Base-by-base conservation (phyloP, 1,139 yeast genomes). In the Hyphopichia burtonii region DNA sequence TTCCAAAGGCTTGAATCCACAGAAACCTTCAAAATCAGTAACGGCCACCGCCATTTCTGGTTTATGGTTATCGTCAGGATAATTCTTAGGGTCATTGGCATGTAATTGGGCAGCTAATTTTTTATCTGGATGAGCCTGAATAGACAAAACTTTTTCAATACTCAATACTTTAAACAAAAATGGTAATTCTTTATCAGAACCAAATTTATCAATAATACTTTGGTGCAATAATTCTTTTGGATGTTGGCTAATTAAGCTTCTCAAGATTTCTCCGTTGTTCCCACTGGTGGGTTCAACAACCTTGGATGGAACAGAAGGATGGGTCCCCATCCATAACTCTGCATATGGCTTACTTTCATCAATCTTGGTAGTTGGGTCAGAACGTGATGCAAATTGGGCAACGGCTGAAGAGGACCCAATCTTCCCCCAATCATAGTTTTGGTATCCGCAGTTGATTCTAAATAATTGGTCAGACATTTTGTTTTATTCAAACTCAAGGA, bases 41-140 rank as follows among this genome's bases (percentile, higher is more conserved):
- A 93, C 82, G 10, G 99, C 99, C 61, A 93, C 82, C 41, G 99
- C 98, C 98, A 93, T 94, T 66, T 93, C 99, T 18, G 99, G 99
- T 73, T 93, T 93, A 69, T 93, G 99, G 72, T 93, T 93, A 61
- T 83, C 96, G 67, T 93, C 99, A 3, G 98, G 99, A 64, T 94
- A 93, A 68, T 93, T 87, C 55, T 83, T 82, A 42, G 99, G 98
- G 67, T 93, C 98, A 27, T 75, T 68, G 12, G 78, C 76, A 59
- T 86, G 96, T 56, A 93, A 74, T 50, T 80, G 80, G 36, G 78
- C 82, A 32, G 87, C 99, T 44, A 93, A 74, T 23, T 73, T 66
- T 69, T 93, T 93, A 68, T 93, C 98, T 23, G 99, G 99, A 59
- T 93, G 99, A 16, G 99, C 98, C 69, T 93, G 99, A 62, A 93